A percentile compares a stretch with the other conserved stretches of the same genome.
Evolutionary conservation across 768 basidiomycete genomes (phyloP).

Genomic region (Russula sp.): DNA sequence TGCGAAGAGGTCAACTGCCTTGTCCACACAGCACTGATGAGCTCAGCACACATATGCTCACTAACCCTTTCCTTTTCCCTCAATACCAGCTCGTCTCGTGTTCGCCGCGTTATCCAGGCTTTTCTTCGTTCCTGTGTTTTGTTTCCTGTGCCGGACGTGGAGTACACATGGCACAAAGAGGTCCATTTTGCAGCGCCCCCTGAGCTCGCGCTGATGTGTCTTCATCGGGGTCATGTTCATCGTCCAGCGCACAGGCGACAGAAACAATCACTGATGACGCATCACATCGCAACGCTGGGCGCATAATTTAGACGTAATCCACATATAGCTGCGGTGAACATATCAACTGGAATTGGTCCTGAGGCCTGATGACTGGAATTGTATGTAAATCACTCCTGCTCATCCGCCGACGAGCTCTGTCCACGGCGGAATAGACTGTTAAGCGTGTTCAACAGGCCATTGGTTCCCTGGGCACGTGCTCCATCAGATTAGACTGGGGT

Average conservation of each 20-base stretch:
- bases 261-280: too few relatives aligned
- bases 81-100: constrained; percentile 67
- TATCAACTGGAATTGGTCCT: constrained; percentile 6
- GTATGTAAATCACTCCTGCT: neutral
- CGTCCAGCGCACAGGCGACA: too few relatives aligned
- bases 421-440: constrained; percentile 18
- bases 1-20: too few relatives aligned
- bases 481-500: constrained; percentile 8
- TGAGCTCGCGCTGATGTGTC: constrained; percentile 85
- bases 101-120: constrained; percentile 72
- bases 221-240: too few relatives aligned
- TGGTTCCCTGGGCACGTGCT: constrained; percentile 6
- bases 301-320: constrained; percentile 16
- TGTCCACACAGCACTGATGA: too few relatives aligned
- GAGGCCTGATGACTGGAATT: constrained; percentile 1
- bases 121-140: constrained; percentile 65
- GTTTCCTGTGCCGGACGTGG: constrained; percentile 40
- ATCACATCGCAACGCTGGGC: too few relatives aligned
- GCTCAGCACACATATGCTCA: too few relatives aligned
- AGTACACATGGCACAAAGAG: constrained; percentile 70
- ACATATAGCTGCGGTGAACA: constrained; percentile 1
- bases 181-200: constrained; percentile 80
- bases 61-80: too few relatives aligned
- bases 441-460: constrained; percentile 8
- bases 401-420: constrained; percentile 10